Evolutionary conservation across 306 rosid genomes (phyloP).

Genomic region (cucumber (Cucumis sativus)): DNA sequence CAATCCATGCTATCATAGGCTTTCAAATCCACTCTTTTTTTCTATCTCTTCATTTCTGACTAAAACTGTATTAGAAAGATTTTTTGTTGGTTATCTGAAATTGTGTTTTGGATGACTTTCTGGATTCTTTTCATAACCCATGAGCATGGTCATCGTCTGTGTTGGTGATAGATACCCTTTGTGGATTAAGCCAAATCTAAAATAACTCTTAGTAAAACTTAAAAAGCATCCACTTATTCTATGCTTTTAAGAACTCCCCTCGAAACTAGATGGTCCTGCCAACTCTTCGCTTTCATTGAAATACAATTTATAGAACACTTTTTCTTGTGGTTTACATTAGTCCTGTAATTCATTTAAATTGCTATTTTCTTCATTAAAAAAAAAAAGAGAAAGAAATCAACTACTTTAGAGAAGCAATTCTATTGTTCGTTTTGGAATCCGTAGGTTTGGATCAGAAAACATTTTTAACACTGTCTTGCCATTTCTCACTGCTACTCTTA

Average conservation of each 20-base stretch:
- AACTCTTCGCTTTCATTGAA: neutral
- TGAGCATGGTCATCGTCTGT: neutral
- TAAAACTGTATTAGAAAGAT: neutral
- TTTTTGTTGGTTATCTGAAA: neutral
- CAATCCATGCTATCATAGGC: neutral
- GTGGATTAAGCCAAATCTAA: neutral
- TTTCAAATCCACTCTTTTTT: neutral
- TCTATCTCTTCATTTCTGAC: neutral
- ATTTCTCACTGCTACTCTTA: neutral
- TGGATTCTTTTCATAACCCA: neutral
- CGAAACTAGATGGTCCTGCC: neutral
- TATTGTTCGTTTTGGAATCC: no score
- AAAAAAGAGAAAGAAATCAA: no score
- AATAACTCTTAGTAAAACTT: neutral
- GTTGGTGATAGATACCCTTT: neutral
- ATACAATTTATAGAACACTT: neutral
- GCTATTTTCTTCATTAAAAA: no score
- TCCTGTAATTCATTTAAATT: neutral
- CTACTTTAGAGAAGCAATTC: no score
- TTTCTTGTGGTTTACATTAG: neutral
- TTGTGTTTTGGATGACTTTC: neutral
- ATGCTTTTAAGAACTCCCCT: neutral
- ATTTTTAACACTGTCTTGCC: neutral
- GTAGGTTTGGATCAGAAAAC: neutral
- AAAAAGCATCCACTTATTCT: neutral